A percentile compares a stretch with the other conserved stretches of the same genome.
Evolutionary conservation across 495 filamentous ascomycete genomes (phyloP).

Genomic region (Penicillium manginii): DNA sequence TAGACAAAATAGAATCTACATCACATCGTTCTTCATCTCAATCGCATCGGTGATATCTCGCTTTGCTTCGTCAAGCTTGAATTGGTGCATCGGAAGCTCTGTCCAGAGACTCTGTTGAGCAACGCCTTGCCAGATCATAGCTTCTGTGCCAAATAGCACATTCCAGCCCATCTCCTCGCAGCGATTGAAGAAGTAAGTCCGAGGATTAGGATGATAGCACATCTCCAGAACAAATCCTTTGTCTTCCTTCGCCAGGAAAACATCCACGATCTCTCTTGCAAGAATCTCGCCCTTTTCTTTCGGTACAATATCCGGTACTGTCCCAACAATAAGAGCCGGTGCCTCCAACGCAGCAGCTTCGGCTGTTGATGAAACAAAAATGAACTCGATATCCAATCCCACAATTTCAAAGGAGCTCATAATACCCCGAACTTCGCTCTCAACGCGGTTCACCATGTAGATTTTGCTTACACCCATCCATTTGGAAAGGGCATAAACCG

Average conservation of each 20-base stretch:
- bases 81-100: conserved; percentile 2
- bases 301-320: conserved; percentile 6
- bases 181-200: neutral
- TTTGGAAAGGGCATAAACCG: conserved; percentile 62
- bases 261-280: conserved; percentile 1
- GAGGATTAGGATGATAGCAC: conserved; percentile 10
- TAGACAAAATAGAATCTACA: neutral
- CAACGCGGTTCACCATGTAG: conserved; percentile 64
- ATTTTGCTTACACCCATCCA: conserved; percentile 56
- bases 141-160: conserved; percentile 4
- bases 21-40: neutral
- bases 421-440: conserved; percentile 56
- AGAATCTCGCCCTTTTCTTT: conserved; percentile 4
- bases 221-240: conserved; percentile 13
- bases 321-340: conserved; percentile 6
- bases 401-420: conserved; percentile 30
- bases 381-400: conserved; percentile 29
- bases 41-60: neutral
- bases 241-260: neutral
- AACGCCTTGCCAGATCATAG: conserved; percentile 12
- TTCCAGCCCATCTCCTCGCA: conserved; percentile 2
- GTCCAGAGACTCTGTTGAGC: conserved; percentile 9
- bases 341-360: conserved; percentile 1
- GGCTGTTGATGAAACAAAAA: neutral
- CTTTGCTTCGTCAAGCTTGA: conserved; percentile 8